phyloP scores from a whole-genome alignment of 208 protist species.

The Balamuthia mandrillaris region DNA sequence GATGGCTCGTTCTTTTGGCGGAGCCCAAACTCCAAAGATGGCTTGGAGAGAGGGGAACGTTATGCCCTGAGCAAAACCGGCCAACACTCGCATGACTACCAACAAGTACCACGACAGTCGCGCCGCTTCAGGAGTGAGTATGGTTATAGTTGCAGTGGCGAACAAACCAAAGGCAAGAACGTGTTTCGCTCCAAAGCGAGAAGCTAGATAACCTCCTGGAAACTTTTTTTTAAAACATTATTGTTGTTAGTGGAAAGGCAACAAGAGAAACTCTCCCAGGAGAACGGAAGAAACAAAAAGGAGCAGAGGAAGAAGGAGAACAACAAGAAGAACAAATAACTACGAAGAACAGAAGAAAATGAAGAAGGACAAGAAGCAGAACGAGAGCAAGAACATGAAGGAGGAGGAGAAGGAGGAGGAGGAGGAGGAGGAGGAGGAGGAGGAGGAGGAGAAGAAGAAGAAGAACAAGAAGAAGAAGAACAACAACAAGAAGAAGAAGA shows the following conservation, averaged over 20 bases:
- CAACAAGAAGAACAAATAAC: background rate
- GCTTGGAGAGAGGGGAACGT: conserved; percentile 20
- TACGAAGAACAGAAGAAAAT: background rate
- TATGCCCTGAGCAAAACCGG: conserved; percentile 5
- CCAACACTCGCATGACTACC: background rate
- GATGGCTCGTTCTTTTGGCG: conserved; percentile 14
- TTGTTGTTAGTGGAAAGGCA: too few species aligned
- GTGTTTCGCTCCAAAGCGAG: conserved; percentile 2
- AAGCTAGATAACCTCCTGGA: conserved; percentile 3
- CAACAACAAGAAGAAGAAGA: too few species aligned
- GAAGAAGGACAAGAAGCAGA: too few species aligned
- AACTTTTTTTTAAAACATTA: too few species aligned
- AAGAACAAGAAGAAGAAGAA: too few species aligned
- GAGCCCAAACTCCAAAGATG: conserved; percentile 25
- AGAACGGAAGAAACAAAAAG: background rate
- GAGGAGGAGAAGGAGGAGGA: too few species aligned
- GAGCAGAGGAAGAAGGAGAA: background rate
- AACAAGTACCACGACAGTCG: background rate
- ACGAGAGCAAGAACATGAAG: too few species aligned
- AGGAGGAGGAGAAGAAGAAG: too few species aligned
- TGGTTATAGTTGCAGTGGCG: background rate
- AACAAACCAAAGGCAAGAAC: background rate
- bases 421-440: too few species aligned
- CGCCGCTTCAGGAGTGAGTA: background rate
- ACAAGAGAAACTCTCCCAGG: too few species aligned